Evolutionary conservation across 108 stramenopile genomes (phyloP).

Genomic region (Epipyxis sp.): DNA sequence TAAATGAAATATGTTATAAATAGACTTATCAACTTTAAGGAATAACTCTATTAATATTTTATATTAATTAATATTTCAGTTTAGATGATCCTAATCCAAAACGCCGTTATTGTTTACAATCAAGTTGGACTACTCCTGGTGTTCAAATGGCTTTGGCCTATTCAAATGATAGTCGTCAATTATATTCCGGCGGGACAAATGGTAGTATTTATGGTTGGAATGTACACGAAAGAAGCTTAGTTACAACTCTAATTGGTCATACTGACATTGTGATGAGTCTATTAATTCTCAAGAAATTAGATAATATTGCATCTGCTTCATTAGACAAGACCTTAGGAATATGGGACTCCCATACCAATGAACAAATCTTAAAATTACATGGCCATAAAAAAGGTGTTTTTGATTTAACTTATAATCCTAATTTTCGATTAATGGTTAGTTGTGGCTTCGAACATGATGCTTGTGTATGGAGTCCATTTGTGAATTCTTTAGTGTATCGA

Average conservation of each 20-base stretch:
- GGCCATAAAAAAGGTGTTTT: constrained; percentile 62
- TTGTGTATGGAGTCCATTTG: constrained; percentile 59
- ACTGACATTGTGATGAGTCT: constrained; percentile 58
- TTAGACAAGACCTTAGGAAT: constrained; percentile 58
- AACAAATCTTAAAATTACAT: constrained; percentile 42
- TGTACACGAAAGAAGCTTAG: constrained; percentile 34
- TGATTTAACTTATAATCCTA: constrained; percentile 49
- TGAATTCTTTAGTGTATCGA: constrained; percentile 48
- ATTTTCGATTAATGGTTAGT: constrained; percentile 54
- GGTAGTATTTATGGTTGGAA: constrained; percentile 53
- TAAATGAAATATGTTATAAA: no score
- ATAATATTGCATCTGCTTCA: constrained; percentile 55
- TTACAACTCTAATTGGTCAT: constrained; percentile 49
- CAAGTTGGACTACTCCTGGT: constrained; percentile 50
- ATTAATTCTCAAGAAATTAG: constrained; percentile 44
- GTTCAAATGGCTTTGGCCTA: constrained; percentile 52
- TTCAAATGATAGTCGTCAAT: constrained; percentile 42
- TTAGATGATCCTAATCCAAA: constrained; percentile 46
- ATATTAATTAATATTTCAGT: no score
- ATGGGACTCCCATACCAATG: constrained; percentile 59
- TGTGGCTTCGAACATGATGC: constrained; percentile 64
- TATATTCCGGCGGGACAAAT: constrained; percentile 49
- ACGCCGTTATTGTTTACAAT: constrained; percentile 38
- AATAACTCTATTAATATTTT: no score
- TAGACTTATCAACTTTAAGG: no score